Base-by-base conservation (phyloP, 2,329 filamentous ascomycete species). In the Thielaviopsis ethacetica region DNA sequence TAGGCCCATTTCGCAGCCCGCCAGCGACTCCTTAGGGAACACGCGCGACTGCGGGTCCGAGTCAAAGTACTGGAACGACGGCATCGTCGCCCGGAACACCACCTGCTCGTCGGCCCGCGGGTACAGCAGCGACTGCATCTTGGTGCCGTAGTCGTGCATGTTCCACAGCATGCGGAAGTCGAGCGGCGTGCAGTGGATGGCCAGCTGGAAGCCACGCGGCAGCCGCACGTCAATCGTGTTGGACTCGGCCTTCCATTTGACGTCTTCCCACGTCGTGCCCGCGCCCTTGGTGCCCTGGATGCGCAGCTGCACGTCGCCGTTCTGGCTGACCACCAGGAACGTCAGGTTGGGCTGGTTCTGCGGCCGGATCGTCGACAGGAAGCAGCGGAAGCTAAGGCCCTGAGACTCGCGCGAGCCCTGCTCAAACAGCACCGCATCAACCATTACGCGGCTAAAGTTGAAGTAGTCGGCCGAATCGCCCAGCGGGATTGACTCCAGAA, bases 141-240 rank as follows among this genome's bases (percentile, higher is more conserved):
- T 88, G 63, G 79, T 80, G 26, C 86, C 88, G 68, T 94, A 91
- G 61, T 95, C 88, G 63, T 90, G 88, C 70, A 94, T 88, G 65
- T 82, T 86, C 81, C 85, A 91, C 12, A 95, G 71, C 62, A 80
- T 83, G 62, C 84, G 81, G 72, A 86, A 95, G 67, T 95, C 88
- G n/a, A 79, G 74, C 65, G 90, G 86, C 15, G 76, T 77, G 67
- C 90, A 83, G 63, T 85, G 82, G 19, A 93, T 72, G 21, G 79
- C 80, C 50, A 95, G 71, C 60, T 84, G 73, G 66, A 93, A 91
- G 0, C 87, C 87, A 63, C 88, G 82, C 0, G 87, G 85, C 19
- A 95, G 72, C 62, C 80, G 80, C 44, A 95, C 69, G 21, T 83
- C 80, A 59, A 95, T 76, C 0, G 80, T 77, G 62, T 76, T 79